Evolutionary conservation across 1,284 basidiomycete genomes (phyloP), one percentile per base, ranked within the genome.

Genomic region (Heterobasidion occidentale): DNA sequence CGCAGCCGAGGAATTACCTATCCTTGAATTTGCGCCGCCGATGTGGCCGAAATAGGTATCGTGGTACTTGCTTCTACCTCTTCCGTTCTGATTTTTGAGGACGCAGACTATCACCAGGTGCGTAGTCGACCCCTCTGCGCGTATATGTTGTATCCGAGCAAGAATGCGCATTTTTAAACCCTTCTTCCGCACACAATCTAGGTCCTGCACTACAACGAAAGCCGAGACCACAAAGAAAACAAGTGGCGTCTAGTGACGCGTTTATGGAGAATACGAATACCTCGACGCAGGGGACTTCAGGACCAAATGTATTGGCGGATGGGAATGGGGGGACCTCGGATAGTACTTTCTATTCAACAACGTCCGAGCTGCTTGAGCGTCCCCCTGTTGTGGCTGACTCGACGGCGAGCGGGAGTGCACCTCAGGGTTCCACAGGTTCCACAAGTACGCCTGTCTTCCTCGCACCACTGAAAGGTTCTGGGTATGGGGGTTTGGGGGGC

Each of bases 261-360:
- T 86, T 74, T 81, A 88, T 88, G 86, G 86, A 85, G 68, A 75
- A 79, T 75, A 78, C 71, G 71, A 81, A 80, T 68, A 72, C 72
- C 64, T 64, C 71, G 69, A 64, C 68, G 60, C 69, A 68, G 68
- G 71, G 70, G 70, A 68, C 69, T 68, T 66, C 74, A 64, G 75
- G 77, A 65, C 68, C 68, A 67, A 68, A 71, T 67, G 73, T 70
- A 68, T 71, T 71, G 67, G 77, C 57, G 58, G 68, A 64, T 56
- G 59, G 46, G 44, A 54, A 55, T 55, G 59, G 62, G 54, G 60
- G 58, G 38, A 57, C 54, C 50, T 42, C 38, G 9, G 38, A 42
- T 42, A n/a, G 38, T n/a, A 5, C 38, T 42, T 42, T n/a, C 11
- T 56, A 50, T 17, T 56, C 53, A n/a, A 61, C 64, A 53, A 63